Evolutionary conservation across 768 basidiomycete genomes (phyloP).

Genomic region (Russula griseocarnosa): DNA sequence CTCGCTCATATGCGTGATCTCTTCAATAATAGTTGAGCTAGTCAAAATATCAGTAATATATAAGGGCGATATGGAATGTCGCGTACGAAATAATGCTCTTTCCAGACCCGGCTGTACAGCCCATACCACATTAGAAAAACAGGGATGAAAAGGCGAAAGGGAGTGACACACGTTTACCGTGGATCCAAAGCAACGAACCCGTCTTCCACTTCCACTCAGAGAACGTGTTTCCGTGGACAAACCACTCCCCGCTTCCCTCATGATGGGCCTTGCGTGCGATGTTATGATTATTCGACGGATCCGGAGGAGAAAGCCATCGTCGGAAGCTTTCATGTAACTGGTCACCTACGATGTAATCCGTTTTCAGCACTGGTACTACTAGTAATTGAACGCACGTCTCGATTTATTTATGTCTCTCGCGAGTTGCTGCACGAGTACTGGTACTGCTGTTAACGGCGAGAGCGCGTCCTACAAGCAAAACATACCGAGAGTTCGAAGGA

Average conservation of each 20-base stretch:
- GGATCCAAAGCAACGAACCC: background rate
- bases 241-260: background rate
- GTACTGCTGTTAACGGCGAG: background rate
- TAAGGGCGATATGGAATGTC: no score
- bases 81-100: background rate
- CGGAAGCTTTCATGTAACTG: background rate
- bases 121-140: background rate
- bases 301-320: background rate
- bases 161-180: background rate
- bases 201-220: background rate
- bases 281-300: background rate
- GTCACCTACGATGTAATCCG: background rate
- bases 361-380: no score
- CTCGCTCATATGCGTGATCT: background rate
- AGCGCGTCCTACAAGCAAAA: background rate
- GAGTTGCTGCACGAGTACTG: background rate
- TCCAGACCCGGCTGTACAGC: background rate
- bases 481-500: background rate
- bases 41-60: background rate
- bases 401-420: background rate
- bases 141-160: no score
- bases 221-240: background rate
- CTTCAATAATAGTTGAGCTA: background rate
- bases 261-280: background rate
- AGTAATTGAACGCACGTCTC: constrained; percentile 1